Evolutionary conservation across 2,329 filamentous ascomycete species (phyloP), one percentile per base, ranked within the genome.

Genomic region (Diaporthe vaccinii): DNA sequence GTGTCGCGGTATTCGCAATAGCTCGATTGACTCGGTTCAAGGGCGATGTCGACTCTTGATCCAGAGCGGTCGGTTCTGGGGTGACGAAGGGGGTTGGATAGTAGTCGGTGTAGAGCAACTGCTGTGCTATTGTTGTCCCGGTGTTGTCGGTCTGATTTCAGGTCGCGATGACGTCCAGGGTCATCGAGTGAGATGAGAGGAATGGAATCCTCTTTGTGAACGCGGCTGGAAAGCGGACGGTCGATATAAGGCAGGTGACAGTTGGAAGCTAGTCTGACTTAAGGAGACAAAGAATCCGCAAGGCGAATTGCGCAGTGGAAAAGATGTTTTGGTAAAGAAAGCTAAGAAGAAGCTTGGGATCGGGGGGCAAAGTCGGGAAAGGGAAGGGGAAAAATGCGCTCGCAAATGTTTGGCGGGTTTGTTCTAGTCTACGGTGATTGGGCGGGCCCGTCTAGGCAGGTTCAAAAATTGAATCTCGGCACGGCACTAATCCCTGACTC

Each of bases 101-200:
- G n/a, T 44, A 9, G 58, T 20, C 61, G 51, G 41, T 39, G 49
- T 53, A 34, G 58, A 34, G 58, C 34, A 34, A 44, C 46, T 41
- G 36, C n/a, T 65, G 70, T 62, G 31, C 70, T 73, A 53, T 73
- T 73, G 59, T 65, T 65, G 41, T 65, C 34, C n/a, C 51, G 28
- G 41, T 51, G 57, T 65, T 65, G 31, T 49, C 44, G 58, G 58
- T 73, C 46, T 69, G 46, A 44, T 49, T 57, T 62, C 28, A 28
- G 71, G 71, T 70, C 55, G 65, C 31, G 65, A 76, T 76, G 75
- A 76, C 75, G 75, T 76, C 68, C 70, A 17, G 39, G 25, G 69
- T 74, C 44, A 25, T 57, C 36, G 4, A 25, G 49, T 61, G 10
- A 49, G 34, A 44, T 46, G 34, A 73, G 55, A 67, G 44, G 36